These are phyloP conservation scores for Cyberlindnera mississippiensis DNA, from an alignment of 805 yeast genomes.

Conservation along the genomic window DNA sequence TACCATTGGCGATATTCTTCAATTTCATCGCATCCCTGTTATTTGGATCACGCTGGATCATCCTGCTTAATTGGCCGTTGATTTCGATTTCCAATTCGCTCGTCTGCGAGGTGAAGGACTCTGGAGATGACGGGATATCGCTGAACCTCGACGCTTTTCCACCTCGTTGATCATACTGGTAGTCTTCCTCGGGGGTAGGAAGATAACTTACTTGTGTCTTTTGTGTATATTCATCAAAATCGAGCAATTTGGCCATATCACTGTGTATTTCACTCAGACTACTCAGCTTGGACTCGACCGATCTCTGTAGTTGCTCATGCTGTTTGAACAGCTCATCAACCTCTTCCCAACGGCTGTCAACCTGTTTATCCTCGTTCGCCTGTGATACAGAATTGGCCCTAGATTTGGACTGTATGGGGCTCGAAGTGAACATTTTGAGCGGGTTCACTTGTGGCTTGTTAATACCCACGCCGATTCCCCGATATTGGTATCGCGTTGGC, in stretches of 20 bases:
- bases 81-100: slow-evolving; percentile 23
- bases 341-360: background rate
- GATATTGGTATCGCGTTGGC: background rate
- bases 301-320: slow-evolving; percentile 6
- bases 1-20: slow-evolving; percentile 15
- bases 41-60: slow-evolving; percentile 11
- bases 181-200: slow-evolving; percentile 22
- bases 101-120: slow-evolving; percentile 14
- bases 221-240: background rate
- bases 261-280: background rate
- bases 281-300: slow-evolving; percentile 3
- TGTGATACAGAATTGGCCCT: background rate
- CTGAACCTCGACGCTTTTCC: background rate
- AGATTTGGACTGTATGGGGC: background rate
- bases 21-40: slow-evolving; percentile 18
- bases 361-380: too few relatives aligned
- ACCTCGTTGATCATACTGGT: slow-evolving; percentile 1
- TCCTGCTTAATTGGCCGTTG: slow-evolving; percentile 12
- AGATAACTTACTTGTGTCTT: slow-evolving; percentile 2
- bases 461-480: slow-evolving; percentile 7
- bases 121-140: slow-evolving; percentile 24
- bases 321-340: slow-evolving; percentile 5
- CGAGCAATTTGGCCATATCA: slow-evolving; percentile 7
- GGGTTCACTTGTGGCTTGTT: slow-evolving; percentile 6
- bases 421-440: slow-evolving; percentile 5